These are phyloP conservation scores for Sporothrix sp. DNA, from an alignment of 2,329 filamentous ascomycete genomes.

Conservation along the genomic window DNA sequence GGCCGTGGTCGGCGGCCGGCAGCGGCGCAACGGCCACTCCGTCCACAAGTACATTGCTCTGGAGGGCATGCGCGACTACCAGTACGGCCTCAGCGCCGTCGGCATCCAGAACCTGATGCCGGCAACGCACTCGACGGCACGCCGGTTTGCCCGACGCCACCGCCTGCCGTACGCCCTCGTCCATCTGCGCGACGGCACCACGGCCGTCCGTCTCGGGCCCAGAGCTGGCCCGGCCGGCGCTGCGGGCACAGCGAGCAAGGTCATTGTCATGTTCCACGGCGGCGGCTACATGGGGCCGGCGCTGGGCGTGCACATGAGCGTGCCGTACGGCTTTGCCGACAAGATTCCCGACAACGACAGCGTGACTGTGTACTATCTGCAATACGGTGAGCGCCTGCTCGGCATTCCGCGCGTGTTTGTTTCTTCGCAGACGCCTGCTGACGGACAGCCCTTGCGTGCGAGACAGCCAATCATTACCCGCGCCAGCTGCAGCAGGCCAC, in stretches of 20 bases:
- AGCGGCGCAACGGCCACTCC: slow-evolving; percentile 2
- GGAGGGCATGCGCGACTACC: slow-evolving; percentile 11
- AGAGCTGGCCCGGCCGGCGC: background rate
- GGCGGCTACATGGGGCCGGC: slow-evolving; percentile 10
- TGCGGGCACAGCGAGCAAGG: background rate
- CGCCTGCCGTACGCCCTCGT: background rate
- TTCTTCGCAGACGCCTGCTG: background rate
- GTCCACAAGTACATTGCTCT: slow-evolving; percentile 1
- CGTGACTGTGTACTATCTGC: slow-evolving; percentile 4
- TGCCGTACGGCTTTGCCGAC: slow-evolving; percentile 1
- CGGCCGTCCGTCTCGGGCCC: background rate
- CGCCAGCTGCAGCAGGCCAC: slow-evolving; percentile 9
- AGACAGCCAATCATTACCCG: slow-evolving; percentile 7
- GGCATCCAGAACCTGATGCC: slow-evolving; percentile 9
- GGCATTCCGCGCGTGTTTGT: no score
- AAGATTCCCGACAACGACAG: background rate
- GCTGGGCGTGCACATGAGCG: background rate
- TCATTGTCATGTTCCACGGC: slow-evolving; percentile 6
- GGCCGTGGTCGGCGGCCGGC: slow-evolving; percentile 1
- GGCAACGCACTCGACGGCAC: background rate
- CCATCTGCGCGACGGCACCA: slow-evolving; percentile 6
- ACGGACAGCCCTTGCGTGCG: slow-evolving; percentile 2
- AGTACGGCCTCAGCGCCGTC: slow-evolving; percentile 6
- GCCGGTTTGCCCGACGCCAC: background rate
- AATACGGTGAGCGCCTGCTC: slow-evolving; percentile 5